A percentile compares a stretch with the other conserved stretches of the same genome.
These are phyloP conservation scores for Populus hybrid DNA, from an alignment of 441 rosid species.

Conservation along the genomic window DNA sequence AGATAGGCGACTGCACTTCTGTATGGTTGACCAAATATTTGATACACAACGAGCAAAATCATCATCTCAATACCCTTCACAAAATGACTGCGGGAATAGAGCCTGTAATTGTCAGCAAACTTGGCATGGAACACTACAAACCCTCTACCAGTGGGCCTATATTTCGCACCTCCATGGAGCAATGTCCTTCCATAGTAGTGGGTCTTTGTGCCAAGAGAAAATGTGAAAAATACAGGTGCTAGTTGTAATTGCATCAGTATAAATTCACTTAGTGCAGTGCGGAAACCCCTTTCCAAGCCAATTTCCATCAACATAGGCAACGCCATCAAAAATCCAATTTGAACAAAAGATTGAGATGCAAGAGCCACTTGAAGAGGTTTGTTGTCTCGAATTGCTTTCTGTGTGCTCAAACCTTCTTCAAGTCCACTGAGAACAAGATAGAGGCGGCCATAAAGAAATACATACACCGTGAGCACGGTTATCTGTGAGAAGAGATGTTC, in stretches of 20 bases:
- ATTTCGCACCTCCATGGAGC: slow-evolving; percentile 98
- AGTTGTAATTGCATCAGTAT: slow-evolving; percentile 95
- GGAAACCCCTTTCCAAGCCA: slow-evolving; percentile 96
- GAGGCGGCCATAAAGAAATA: slow-evolving; percentile 99
- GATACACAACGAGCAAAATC: slow-evolving; percentile 85
- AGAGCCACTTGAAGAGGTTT: slow-evolving; percentile 99
- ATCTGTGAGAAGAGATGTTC: slow-evolving; percentile 52
- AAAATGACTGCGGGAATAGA: slow-evolving; percentile 97
- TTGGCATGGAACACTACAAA: slow-evolving; percentile 99
- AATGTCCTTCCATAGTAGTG: slow-evolving; percentile 95
- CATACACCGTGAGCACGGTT: slow-evolving; percentile 95
- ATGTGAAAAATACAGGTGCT: slow-evolving; percentile 98
- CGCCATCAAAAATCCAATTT: slow-evolving; percentile 95
- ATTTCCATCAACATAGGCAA: slow-evolving; percentile 99
- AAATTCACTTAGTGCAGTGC: slow-evolving; percentile 96
- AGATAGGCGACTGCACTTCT: slow-evolving; percentile 87
- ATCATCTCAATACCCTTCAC: slow-evolving; percentile 97
- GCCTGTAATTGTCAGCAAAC: slow-evolving; percentile 96
- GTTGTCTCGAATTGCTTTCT: too few species aligned
- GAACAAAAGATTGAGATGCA: slow-evolving; percentile 98
- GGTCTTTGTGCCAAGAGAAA: slow-evolving; percentile 98
- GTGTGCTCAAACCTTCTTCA: slow-evolving; percentile 72
- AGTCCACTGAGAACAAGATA: slow-evolving; percentile 99
- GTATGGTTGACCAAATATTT: slow-evolving; percentile 82
- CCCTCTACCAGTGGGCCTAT: slow-evolving; percentile 96